These are phyloP conservation scores for Ceratobasidium sp. DNA, from an alignment of 1,284 basidiomycete genomes.

Conservation along the genomic window DNA sequence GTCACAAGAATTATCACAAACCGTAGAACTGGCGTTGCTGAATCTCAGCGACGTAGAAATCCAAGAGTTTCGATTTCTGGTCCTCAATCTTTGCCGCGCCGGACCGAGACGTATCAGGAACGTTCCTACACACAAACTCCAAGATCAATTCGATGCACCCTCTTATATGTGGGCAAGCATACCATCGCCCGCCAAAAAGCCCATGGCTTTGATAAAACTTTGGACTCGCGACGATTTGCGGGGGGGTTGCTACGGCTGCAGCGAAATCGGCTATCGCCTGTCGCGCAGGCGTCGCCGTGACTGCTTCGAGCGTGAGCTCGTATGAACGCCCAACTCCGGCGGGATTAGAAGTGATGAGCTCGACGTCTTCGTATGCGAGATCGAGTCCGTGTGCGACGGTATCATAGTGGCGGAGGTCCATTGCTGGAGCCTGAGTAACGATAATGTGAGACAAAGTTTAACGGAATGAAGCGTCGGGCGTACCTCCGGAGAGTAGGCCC, in stretches of 20 bases:
- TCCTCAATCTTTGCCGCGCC: slow-evolving; percentile 59
- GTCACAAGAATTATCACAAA: neutral
- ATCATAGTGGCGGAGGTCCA: slow-evolving; percentile 63
- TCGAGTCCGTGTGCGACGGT: slow-evolving; percentile 61
- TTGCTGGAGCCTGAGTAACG: slow-evolving; percentile 56
- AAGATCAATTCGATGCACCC: neutral
- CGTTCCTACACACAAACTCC: slow-evolving; percentile 54
- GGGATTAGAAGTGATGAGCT: slow-evolving; percentile 61
- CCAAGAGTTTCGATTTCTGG: slow-evolving; percentile 59
- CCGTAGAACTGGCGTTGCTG: slow-evolving; percentile 61
- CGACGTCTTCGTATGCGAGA: slow-evolving; percentile 62
- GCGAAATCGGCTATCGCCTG: slow-evolving; percentile 56
- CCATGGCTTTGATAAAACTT: slow-evolving; percentile 37
- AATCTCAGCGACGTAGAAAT: slow-evolving; percentile 62
- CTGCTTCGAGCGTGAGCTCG: slow-evolving; percentile 58
- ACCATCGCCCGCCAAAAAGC: slow-evolving; percentile 43
- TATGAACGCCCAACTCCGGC: slow-evolving; percentile 61
- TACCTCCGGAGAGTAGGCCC: slow-evolving; percentile 57
- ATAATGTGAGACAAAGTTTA: neutral
- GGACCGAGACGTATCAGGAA: slow-evolving; percentile 57
- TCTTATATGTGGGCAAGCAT: neutral
- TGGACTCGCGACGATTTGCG: slow-evolving; percentile 39
- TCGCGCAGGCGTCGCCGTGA: slow-evolving; percentile 58
- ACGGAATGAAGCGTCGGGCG: neutral
- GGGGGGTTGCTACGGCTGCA: slow-evolving; percentile 48